Base-by-base conservation (phyloP, 495 filamentous ascomycete species). In the Letharia columbiana region DNA sequence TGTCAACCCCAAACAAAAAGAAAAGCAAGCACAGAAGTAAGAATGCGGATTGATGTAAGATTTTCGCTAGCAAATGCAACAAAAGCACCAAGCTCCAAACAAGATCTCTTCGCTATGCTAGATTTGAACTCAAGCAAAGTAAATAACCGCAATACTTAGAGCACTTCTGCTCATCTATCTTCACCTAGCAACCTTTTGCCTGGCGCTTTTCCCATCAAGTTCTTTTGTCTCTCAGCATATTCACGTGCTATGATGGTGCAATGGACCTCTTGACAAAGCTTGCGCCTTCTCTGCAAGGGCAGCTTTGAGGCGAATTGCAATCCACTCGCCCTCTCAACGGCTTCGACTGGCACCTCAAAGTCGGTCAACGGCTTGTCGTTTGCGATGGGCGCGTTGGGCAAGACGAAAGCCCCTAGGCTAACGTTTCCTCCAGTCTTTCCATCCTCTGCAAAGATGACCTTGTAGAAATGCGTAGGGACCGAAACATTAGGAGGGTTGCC, bases 381-480 rank as follows among this genome's bases (percentile, higher is more conserved):
- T 33, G 87, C 77, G 72, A 98, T 98, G n/a, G 75, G 79, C 18
- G 91, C 92, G 74, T 98, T 98, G 12, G 94, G 94, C 71, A 98
- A 79, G 60, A 98, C 94, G 73, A 98, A 98, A 4, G 94, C 95
- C 31, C 90, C 95, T 11, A 98, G 75, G 4, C 91, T 91, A 4
- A 98, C 94, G 64, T 88, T 88, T 7, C 91, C 89, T 11, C 82
- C 83, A 2, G 78, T 77, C 18, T 75, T 81, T 2, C 89, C 89
- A 70, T 96, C 91, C 76, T 98, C 94, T 7, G 89, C 94, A 71
- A 95, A 94, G 62, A 98, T 91, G 61, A 98, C 90, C 79, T 98
- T 98, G 80, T 94, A 98, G 80, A 98, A 98, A 74, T 98, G 94
- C 35, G 94, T 98, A 12, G 94, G 94, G 65, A 98, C 94, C 11